phyloP scores from a whole-genome alignment of 2,329 filamentous ascomycete species.

The Colletotrichum tanaceti region DNA sequence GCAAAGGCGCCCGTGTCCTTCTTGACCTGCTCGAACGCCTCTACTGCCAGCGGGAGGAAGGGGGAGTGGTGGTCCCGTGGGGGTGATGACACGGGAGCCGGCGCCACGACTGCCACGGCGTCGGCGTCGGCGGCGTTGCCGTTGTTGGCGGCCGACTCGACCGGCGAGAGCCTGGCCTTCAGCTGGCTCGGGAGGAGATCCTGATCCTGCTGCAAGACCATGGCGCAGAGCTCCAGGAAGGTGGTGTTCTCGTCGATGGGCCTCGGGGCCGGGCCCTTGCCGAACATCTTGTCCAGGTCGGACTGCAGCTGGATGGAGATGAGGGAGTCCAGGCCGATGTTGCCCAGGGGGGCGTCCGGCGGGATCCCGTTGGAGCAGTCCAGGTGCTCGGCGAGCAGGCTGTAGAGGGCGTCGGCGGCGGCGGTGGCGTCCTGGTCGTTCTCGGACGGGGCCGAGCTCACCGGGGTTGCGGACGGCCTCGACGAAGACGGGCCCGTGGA shows the following conservation, averaged over 20 bases:
- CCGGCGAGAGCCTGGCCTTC: neutral
- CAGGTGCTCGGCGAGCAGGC: neutral
- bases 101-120: neutral
- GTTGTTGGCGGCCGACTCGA: too few species aligned
- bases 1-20: neutral
- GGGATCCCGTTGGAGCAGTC: conserved; percentile 4
- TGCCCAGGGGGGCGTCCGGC: neutral
- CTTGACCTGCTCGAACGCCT: neutral
- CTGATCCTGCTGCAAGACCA: neutral
- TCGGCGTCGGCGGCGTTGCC: too few species aligned
- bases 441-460: neutral
- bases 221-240: neutral
- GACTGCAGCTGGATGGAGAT: conserved; percentile 5
- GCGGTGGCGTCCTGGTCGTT: neutral
- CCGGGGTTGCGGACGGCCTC: neutral
- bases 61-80: neutral
- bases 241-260: neutral
- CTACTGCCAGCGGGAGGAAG: neutral
- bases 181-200: neutral
- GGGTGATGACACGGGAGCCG: neutral
- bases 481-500: neutral
- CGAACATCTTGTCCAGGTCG: neutral
- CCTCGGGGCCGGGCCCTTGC: neutral
- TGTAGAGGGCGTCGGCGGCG: neutral
- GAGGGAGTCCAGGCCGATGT: conserved; percentile 1